phyloP scores from a whole-genome alignment of 805 yeast species.

The Nakazawaea peltata region DNA sequence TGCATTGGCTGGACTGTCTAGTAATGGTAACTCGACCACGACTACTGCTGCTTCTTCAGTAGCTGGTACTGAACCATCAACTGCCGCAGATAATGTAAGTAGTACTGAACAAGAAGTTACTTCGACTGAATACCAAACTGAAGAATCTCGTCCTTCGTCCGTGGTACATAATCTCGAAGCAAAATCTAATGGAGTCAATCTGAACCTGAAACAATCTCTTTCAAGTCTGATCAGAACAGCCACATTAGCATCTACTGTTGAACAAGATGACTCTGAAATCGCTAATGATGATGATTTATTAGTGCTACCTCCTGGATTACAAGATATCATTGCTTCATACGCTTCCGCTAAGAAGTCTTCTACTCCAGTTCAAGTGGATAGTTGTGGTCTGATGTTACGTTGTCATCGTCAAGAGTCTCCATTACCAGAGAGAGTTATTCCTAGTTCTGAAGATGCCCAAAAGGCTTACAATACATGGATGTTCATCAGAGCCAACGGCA shows the following conservation, averaged over 20 bases:
- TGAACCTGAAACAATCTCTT: neutral
- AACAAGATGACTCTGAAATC: neutral
- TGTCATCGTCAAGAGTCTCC: slow-evolving; percentile 8
- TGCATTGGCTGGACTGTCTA: slow-evolving; percentile 7
- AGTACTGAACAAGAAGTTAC: no score
- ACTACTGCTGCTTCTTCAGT: no score
- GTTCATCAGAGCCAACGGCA: slow-evolving; percentile 5
- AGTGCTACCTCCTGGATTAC: slow-evolving; percentile 13
- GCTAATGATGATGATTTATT: slow-evolving; percentile 6
- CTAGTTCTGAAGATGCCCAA: slow-evolving; percentile 5
- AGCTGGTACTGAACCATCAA: no score
- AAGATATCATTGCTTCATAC: slow-evolving; percentile 19
- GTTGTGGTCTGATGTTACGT: slow-evolving; percentile 2
- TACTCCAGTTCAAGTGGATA: slow-evolving; percentile 1
- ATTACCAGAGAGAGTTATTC: slow-evolving; percentile 5
- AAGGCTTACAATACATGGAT: slow-evolving; percentile 9
- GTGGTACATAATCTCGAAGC: no score
- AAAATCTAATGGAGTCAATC: no score
- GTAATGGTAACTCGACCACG: no score
- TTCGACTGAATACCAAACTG: no score
- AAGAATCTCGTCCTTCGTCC: no score
- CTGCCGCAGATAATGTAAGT: no score
- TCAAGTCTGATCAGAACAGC: slow-evolving; percentile 7
- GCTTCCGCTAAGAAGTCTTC: slow-evolving; percentile 5
- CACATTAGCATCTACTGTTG: neutral